phyloP scores from a whole-genome alignment of 2,329 filamentous ascomycete species.

The Xylaria digitata region DNA sequence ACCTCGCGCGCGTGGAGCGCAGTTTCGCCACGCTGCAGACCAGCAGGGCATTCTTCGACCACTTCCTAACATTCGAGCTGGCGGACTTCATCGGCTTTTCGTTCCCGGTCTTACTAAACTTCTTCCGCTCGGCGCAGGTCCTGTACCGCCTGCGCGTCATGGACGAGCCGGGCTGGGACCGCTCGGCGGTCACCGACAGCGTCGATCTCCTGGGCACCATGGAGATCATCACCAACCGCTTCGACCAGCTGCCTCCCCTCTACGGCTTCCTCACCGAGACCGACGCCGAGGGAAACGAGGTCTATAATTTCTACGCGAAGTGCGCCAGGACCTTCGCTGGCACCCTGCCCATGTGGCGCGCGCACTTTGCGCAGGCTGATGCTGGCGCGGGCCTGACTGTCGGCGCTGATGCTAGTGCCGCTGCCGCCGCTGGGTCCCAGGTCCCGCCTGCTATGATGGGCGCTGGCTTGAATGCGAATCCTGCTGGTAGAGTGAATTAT shows the following conservation, averaged over 20 bases:
- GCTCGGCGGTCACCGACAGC: conserved; percentile 32
- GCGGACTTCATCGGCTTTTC: conserved; percentile 41
- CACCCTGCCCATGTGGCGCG: conserved; percentile 42
- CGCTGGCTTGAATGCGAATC: conserved; percentile 4
- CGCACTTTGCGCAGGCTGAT: conserved; percentile 41
- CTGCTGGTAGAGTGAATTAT: conserved; percentile 10
- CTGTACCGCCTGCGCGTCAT: conserved; percentile 47
- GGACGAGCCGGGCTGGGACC: conserved; percentile 48
- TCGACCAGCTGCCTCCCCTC: conserved; percentile 35
- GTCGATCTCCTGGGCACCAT: conserved; percentile 43
- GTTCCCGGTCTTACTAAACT: conserved; percentile 44
- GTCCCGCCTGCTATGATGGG: conserved; percentile 19
- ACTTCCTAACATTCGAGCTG: conserved; percentile 42
- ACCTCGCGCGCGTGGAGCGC: conserved; percentile 40
- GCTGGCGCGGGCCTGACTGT: neutral
- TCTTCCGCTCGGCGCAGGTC: conserved; percentile 45
- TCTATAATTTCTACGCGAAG: conserved; percentile 41
- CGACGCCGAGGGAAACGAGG: conserved; percentile 36
- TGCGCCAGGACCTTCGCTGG: conserved; percentile 39
- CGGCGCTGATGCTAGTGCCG: neutral
- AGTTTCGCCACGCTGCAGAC: conserved; percentile 43
- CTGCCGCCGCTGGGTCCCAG: neutral
- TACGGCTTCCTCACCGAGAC: conserved; percentile 39
- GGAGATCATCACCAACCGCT: conserved; percentile 39
- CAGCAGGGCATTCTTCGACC: conserved; percentile 43